These are phyloP conservation scores for Solanum hybrid DNA, from an alignment of 305 asterid genomes.

Conservation along the genomic window DNA sequence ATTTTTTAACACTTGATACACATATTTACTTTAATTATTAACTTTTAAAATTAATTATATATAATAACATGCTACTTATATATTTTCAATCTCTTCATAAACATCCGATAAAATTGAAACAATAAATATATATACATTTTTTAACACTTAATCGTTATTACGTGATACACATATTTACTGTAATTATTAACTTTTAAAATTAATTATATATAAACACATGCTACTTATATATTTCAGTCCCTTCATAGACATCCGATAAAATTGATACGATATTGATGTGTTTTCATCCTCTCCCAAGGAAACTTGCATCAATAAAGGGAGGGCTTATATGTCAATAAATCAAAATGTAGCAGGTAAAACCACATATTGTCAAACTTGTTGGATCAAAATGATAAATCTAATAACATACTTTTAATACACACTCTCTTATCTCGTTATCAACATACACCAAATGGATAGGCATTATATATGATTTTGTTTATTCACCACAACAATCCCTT, in stretches of 20 bases:
- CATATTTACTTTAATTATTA: too few relatives aligned
- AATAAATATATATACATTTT: too few relatives aligned
- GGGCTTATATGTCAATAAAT: background rate
- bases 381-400: background rate
- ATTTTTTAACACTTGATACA: too few relatives aligned
- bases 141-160: background rate
- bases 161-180: background rate
- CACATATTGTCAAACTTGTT: background rate
- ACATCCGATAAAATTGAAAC: too few relatives aligned
- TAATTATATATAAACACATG: background rate
- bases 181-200: background rate
- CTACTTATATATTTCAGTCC: accelerated
- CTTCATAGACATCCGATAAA: background rate
- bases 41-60: too few relatives aligned
- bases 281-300: background rate
- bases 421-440: background rate
- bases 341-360: background rate
- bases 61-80: too few relatives aligned
- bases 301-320: background rate
- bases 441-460: slow-evolving; percentile 8
- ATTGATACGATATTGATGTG: background rate
- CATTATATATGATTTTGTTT: background rate
- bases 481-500: background rate
- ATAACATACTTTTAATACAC: background rate
- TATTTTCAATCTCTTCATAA: too few relatives aligned